Conservation (phyloP, 352 stramenopile genomes). For the Phytophthora pisi region DNA sequence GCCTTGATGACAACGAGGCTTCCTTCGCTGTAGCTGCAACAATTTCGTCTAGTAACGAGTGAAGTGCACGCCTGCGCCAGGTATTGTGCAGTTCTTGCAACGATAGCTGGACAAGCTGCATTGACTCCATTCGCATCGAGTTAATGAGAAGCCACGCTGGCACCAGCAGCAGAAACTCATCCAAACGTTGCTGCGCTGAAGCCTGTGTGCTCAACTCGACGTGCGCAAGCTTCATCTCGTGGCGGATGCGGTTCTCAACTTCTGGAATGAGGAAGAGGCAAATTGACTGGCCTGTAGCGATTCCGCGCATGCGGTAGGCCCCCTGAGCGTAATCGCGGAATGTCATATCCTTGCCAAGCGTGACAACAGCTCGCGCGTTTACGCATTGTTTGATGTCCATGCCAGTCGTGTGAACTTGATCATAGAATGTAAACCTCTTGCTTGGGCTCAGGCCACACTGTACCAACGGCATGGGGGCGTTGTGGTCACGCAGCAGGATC, state of each 20-base stretch:
- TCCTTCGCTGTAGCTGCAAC: slow-evolving; percentile 12
- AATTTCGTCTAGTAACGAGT: slow-evolving; percentile 89
- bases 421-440: slow-evolving; percentile 94
- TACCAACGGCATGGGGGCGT: slow-evolving; percentile 93
- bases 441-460: slow-evolving; percentile 86
- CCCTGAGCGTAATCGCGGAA: slow-evolving; percentile 94
- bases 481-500: slow-evolving; percentile 95
- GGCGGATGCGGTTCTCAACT: slow-evolving; percentile 88
- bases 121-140: slow-evolving; percentile 99
- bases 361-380: slow-evolving; percentile 89
- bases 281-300: slow-evolving; percentile 93
- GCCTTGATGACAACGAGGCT: slow-evolving; percentile 47
- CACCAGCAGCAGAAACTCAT: slow-evolving; percentile 80
- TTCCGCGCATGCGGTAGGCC: slow-evolving; percentile 92
- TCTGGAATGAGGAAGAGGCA: slow-evolving; percentile 93
- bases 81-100: slow-evolving; percentile 98
- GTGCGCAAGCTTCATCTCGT: slow-evolving; percentile 67
- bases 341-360: slow-evolving; percentile 97
- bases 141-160: slow-evolving; percentile 98
- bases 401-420: slow-evolving; percentile 94
- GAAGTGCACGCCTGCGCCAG: slow-evolving; percentile 95
- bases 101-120: slow-evolving; percentile 99
- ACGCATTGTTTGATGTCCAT: slow-evolving; percentile 94
- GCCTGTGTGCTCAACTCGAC: slow-evolving; percentile 28
- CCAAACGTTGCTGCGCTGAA: slow-evolving; percentile 41